A percentile compares a stretch with the other conserved stretches of the same genome.
Evolutionary conservation across 2,329 filamentous ascomycete species (phyloP).

Genomic region (Trichocomaceae sp.): DNA sequence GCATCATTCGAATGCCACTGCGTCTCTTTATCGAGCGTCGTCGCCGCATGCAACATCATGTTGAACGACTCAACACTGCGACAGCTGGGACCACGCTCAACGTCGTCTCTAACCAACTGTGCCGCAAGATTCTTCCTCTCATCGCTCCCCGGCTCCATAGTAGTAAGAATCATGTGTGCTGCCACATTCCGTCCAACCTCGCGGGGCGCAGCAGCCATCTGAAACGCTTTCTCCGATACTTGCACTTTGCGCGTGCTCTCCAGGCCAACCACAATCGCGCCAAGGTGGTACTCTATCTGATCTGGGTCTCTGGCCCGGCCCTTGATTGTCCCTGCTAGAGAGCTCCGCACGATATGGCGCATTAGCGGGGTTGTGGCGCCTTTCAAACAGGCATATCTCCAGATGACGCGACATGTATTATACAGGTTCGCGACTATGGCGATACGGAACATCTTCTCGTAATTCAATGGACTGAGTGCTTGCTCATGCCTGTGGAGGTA

Average conservation of each 20-base stretch:
- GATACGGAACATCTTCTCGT: constrained; percentile 36
- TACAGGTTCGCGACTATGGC: constrained; percentile 33
- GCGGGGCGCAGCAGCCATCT: constrained; percentile 20
- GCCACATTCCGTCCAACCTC: constrained; percentile 24
- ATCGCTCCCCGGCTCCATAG: constrained; percentile 15
- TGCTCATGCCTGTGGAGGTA: constrained; percentile 11
- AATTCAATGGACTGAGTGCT: constrained; percentile 22
- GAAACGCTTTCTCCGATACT: constrained; percentile 12
- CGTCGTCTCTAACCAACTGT: constrained; percentile 25
- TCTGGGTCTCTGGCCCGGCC: constrained; percentile 12
- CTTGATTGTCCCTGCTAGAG: constrained; percentile 24
- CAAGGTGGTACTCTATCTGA: constrained; percentile 22
- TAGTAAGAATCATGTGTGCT: constrained; percentile 17
- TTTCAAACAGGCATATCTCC: constrained; percentile 43
- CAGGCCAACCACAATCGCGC: constrained; percentile 31
- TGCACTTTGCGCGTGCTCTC: constrained; percentile 16
- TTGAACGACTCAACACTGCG: constrained; percentile 20
- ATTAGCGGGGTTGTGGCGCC: constrained; percentile 28
- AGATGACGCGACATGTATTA: constrained; percentile 42
- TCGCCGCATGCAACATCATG: constrained; percentile 32
- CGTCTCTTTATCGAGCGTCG: constrained; percentile 30
- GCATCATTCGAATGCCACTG: neutral
- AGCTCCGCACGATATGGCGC: constrained; percentile 25
- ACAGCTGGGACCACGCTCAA: constrained; percentile 20
- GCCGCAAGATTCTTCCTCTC: constrained; percentile 23